These are phyloP conservation scores for Diaporthe longicolla DNA, from an alignment of 2,329 filamentous ascomycete species.

Conservation along the genomic window DNA sequence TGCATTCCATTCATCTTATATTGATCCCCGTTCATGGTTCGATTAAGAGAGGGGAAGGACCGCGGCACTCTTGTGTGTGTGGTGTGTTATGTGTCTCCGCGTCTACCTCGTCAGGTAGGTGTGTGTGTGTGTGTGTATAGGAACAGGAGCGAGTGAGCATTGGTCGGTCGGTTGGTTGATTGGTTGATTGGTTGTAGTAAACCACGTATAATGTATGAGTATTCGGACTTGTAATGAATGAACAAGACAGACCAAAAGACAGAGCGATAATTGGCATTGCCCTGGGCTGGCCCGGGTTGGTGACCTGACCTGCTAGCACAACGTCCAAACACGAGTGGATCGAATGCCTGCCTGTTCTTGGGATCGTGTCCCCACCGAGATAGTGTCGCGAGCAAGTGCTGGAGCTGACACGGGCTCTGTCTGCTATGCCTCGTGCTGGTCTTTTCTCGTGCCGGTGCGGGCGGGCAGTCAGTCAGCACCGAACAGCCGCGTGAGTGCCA, in stretches of 20 bases:
- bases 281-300: neutral
- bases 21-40: conserved; percentile 3
- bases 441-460: too few relatives aligned
- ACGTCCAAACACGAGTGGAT: too few relatives aligned
- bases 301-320: too few relatives aligned
- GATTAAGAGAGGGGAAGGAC: neutral
- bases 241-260: neutral
- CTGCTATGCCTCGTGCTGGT: too few relatives aligned
- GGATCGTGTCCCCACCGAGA: too few relatives aligned
- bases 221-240: conserved; percentile 26
- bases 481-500: too few relatives aligned
- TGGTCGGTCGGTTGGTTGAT: neutral
- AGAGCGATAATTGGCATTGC: neutral
- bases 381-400: too few relatives aligned
- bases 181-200: neutral
- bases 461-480: too few relatives aligned
- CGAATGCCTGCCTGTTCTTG: too few relatives aligned
- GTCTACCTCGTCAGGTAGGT: neutral
- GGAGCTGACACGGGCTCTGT: too few relatives aligned
- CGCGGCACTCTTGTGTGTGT: neutral
- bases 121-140: conserved; percentile 16
- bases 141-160: neutral
- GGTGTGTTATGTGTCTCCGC: too few relatives aligned
- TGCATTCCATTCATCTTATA: conserved; percentile 24
- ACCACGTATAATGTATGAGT: conserved; percentile 35